Conservation (phyloP, 140 eudicot species). For the Bidens hawaiensis region DNA sequence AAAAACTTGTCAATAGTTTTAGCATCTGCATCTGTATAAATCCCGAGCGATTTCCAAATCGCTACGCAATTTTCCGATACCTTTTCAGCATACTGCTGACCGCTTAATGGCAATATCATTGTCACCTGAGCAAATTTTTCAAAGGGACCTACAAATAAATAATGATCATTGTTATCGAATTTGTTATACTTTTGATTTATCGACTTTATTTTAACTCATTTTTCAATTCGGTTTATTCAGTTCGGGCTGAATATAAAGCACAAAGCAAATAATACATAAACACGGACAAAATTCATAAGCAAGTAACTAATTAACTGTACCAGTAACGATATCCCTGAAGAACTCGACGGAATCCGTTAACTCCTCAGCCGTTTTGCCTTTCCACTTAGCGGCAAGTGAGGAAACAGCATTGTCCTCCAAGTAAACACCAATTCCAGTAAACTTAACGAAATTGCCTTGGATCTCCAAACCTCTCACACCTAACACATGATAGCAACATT, state of each 20-base stretch:
- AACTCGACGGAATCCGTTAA: constrained; percentile 58
- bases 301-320: constrained; percentile 24
- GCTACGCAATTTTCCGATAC: constrained; percentile 74
- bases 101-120: constrained; percentile 75
- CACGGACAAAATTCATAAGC: not conserved
- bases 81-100: constrained; percentile 80
- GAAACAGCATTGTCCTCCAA: constrained; percentile 62
- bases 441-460: constrained; percentile 61
- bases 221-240: no score
- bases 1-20: constrained; percentile 58
- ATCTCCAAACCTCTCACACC: constrained; percentile 85
- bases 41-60: constrained; percentile 60
- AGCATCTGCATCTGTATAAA: constrained; percentile 60
- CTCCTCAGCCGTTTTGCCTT: constrained; percentile 66
- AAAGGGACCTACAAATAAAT: constrained; percentile 54
- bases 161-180: no score
- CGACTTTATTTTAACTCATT: no score
- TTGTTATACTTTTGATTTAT: no score
- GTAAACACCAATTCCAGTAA: constrained; percentile 85
- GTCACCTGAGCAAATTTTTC: constrained; percentile 73
- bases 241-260: not conserved
- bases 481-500: constrained; percentile 25
- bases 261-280: not conserved
- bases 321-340: constrained; percentile 65
- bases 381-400: constrained; percentile 75